Evolutionary conservation across 2,329 filamentous ascomycete genomes (phyloP).

Genomic region (Hypoxylon sp.): DNA sequence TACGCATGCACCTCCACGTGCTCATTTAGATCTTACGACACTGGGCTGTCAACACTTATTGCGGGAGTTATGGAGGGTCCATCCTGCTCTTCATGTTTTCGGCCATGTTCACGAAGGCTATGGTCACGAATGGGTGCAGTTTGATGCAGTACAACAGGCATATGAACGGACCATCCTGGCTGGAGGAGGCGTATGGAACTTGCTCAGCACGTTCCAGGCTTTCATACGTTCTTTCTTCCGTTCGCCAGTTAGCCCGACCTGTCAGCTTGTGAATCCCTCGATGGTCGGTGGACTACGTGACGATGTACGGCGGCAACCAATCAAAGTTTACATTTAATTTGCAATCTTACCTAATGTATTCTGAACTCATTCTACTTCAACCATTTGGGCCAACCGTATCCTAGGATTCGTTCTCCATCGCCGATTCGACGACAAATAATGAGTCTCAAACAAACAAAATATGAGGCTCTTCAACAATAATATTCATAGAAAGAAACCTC

Average conservation of each 20-base stretch:
- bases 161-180: constrained; percentile 45
- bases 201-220: background rate
- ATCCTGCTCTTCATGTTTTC: constrained; percentile 57
- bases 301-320: background rate
- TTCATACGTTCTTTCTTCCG: background rate
- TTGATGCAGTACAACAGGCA: constrained; percentile 51
- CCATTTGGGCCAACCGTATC: background rate
- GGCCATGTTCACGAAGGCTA: constrained; percentile 58
- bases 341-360: background rate
- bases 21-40: constrained; percentile 56
- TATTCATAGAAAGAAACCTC: background rate
- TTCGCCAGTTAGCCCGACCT: background rate
- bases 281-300: background rate
- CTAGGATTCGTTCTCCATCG: background rate
- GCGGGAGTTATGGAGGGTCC: constrained; percentile 52
- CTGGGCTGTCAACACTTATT: constrained; percentile 54
- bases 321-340: background rate
- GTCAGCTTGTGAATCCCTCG: background rate
- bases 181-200: background rate
- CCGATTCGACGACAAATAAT: background rate
- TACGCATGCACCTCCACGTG: constrained; percentile 58
- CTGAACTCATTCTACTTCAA: background rate
- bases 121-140: constrained; percentile 48
- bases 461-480: background rate
- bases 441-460: background rate